Evolutionary conservation across 495 filamentous ascomycete species (phyloP).

Genomic region (Podospora tetraspora): DNA sequence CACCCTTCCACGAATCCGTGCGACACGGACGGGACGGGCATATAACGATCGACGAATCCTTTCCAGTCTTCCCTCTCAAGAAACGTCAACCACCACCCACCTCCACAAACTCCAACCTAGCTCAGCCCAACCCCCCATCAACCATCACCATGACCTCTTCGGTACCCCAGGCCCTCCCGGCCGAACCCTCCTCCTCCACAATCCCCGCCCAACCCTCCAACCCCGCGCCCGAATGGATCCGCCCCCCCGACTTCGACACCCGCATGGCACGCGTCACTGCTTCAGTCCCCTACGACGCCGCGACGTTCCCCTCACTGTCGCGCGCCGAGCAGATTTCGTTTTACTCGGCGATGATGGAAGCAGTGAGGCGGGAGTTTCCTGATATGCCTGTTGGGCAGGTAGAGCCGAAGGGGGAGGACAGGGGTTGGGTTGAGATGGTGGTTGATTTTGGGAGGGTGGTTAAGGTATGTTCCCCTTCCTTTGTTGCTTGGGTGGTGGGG

Average conservation of each 20-base stretch:
- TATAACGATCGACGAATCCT: not conserved
- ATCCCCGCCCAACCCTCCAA: not conserved
- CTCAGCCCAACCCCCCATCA: not conserved
- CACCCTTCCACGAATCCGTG: not conserved
- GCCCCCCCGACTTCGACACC: not conserved
- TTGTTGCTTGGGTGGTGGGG: not conserved
- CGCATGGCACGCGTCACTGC: not conserved
- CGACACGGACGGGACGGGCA: not conserved
- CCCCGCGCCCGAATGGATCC: not conserved
- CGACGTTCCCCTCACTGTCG: not conserved
- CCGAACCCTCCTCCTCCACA: not conserved
- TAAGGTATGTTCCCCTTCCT: not conserved
- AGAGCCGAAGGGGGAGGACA: not conserved
- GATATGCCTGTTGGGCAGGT: not conserved
- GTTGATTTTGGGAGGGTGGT: not conserved
- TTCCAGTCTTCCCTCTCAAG: too few species aligned
- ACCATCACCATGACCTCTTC: not conserved
- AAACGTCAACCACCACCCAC: too few species aligned
- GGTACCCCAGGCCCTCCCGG: too few species aligned
- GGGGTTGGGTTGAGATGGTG: not conserved
- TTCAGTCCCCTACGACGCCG: not conserved
- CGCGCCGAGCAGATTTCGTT: too few species aligned
- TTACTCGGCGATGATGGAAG: too few species aligned
- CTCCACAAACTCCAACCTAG: not conserved
- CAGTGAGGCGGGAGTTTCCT: too few species aligned